Evolutionary conservation across 1,284 basidiomycete genomes (phyloP), one percentile per base, ranked within the genome.

Genomic region (Boletellus deceptivus): DNA sequence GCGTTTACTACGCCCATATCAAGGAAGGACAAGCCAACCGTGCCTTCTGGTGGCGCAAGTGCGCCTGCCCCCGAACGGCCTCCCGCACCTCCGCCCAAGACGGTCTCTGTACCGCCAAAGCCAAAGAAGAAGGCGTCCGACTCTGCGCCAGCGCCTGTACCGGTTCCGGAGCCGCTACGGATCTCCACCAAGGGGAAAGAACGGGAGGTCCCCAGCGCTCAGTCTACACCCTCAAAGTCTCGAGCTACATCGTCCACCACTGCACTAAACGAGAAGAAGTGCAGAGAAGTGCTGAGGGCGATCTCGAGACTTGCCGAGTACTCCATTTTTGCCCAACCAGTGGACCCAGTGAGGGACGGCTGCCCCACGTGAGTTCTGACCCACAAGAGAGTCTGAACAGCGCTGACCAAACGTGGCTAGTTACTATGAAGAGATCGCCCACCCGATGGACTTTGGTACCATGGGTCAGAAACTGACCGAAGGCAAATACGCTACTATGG

Each of bases 371-470:
- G 65, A 69, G 87, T 78, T 47, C n/a, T 47, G 31, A 39, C 52
- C 46, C 22, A 33, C 27, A 1, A 44, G 25, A 38, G 22, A n/a
- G 0, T 17, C 17, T 17, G 2, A 25, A 29, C 8, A 11, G 4
- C 46, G 36, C 48, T 56, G 43, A 43, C 17, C 36, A 11, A 31
- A 35, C 11, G 27, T 46, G 13, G 40, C 50, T 50, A 95, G 92
- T 16, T 99, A 99, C 68, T 84, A 90, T 52, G 84, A 97, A 10
- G 97, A 98, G 72, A 98, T 99, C 66, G 76, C 83, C 57, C 72
- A 89, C 56, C 97, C 97, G 6, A 99, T 98, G 93, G 95, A 99
- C 71, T 85, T 98, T 49, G 84, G 83, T 10, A 97, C 95, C 10
- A 91, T 98, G 64, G 69, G 71, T 33, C 75, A 75, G 44, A 94